Conservation (phyloP, 176 grass and related monocot species). For the Panicum miliaceum region DNA sequence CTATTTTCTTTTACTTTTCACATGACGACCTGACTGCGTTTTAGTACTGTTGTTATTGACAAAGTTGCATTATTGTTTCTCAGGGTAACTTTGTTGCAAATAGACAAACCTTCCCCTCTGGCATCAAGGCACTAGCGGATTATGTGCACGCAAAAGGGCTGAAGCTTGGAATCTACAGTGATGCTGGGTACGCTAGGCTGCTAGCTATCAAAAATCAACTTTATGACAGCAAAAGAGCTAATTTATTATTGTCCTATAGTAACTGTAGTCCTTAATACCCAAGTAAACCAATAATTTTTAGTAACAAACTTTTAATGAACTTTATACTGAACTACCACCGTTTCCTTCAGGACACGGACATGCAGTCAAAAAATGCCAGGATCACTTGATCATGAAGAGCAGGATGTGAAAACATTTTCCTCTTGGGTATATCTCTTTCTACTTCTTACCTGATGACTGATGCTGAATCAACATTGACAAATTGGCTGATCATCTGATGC, state of each 20-base stretch:
- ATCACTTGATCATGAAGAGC: conserved; percentile 87
- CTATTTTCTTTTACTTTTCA: not conserved
- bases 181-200: conserved; percentile 67
- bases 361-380: conserved; percentile 87
- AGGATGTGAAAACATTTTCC: conserved; percentile 83
- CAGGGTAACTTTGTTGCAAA: conserved; percentile 82
- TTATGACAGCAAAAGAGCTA: conserved; percentile 14
- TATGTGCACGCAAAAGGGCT: conserved; percentile 86
- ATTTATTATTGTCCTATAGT: not conserved
- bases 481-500: not conserved
- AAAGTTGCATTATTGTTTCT: conserved; percentile 21
- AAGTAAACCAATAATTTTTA: conserved; percentile 2
- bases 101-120: conserved; percentile 70
- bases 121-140: conserved; percentile 82
- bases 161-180: conserved; percentile 90
- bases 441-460: not conserved
- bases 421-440: conserved; percentile 68
- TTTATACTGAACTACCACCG: conserved; percentile 9
- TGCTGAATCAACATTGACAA: not conserved
- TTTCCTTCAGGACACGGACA: conserved; percentile 57
- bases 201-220: conserved; percentile 39
- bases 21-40: too few relatives aligned
- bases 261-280: conserved; percentile 30
- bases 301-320: not conserved
- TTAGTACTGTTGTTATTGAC: conserved; percentile 27